A percentile compares a stretch with the other conserved stretches of the same genome.
Evolutionary conservation across 1,139 yeast genomes (phyloP).

Genomic region (Zygosaccharomyces sapae): DNA sequence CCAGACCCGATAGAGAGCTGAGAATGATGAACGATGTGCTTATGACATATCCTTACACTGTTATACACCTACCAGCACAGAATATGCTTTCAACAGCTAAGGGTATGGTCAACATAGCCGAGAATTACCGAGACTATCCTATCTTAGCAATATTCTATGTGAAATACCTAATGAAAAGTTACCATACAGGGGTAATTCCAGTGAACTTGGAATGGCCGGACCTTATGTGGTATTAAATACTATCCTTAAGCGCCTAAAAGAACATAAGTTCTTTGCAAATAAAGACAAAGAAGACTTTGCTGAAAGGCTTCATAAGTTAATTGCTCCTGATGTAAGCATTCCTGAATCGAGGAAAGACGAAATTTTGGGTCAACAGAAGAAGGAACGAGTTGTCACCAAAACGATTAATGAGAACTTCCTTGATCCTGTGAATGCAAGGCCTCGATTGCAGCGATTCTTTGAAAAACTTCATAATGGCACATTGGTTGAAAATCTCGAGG

Average conservation of each 20-base stretch:
- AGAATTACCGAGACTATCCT: constrained; percentile 5
- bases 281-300: background rate
- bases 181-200: constrained; percentile 6
- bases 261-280: background rate
- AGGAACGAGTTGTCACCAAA: background rate
- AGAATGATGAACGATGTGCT: background rate
- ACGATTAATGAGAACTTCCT: background rate
- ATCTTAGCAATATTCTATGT: constrained; percentile 6
- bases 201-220: constrained; percentile 5
- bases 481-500: background rate
- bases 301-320: background rate
- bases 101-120: background rate
- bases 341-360: background rate
- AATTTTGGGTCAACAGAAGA: background rate
- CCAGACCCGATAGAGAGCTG: background rate
- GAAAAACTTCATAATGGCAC: background rate
- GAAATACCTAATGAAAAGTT: constrained; percentile 4
- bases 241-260: constrained; percentile 5
- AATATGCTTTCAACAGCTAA: background rate
- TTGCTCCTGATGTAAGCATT: background rate
- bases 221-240: constrained; percentile 8
- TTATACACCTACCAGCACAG: background rate
- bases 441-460: background rate
- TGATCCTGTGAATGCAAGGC: background rate
- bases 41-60: background rate